Evolutionary conservation across 176 grass and related monocot species (phyloP).

Genomic region (Carex cristatella): DNA sequence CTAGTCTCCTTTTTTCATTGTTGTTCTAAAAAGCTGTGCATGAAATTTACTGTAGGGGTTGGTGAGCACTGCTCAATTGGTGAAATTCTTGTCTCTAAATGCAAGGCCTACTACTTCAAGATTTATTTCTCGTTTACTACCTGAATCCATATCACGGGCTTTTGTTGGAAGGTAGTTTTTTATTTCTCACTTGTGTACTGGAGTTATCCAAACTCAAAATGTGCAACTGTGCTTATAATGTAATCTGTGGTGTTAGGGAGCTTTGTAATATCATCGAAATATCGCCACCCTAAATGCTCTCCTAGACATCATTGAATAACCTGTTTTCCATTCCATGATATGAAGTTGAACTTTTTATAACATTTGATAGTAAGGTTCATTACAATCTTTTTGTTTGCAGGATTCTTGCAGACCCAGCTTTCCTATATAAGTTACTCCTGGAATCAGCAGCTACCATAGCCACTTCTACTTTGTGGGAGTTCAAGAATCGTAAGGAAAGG

Average conservation of each 20-base stretch:
- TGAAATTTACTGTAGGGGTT: slow-evolving; percentile 58
- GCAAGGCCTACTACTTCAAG: slow-evolving; percentile 74
- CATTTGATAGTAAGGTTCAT: background rate
- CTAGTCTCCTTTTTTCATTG: background rate
- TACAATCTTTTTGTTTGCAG: slow-evolving; percentile 42
- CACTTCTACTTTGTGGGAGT: slow-evolving; percentile 72
- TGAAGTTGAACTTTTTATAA: background rate
- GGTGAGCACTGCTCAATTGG: slow-evolving; percentile 91
- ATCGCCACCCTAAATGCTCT: background rate
- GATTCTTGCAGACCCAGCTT: slow-evolving; percentile 90
- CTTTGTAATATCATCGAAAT: background rate
- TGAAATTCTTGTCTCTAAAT: slow-evolving; percentile 74
- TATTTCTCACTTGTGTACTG: background rate
- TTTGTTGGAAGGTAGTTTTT: slow-evolving; percentile 84
- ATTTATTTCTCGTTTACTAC: slow-evolving; percentile 72
- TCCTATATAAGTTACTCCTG: slow-evolving; percentile 78
- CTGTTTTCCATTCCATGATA: background rate
- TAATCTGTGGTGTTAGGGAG: background rate
- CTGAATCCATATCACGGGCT: slow-evolving; percentile 72
- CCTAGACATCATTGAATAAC: background rate
- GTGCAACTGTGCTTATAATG: background rate
- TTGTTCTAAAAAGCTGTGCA: slow-evolving; percentile 27
- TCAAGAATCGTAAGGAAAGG: slow-evolving; percentile 85
- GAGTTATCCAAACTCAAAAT: slow-evolving; percentile 2
- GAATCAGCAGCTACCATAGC: slow-evolving; percentile 63